A percentile compares a stretch with the other conserved stretches of the same genome.
Evolutionary conservation across 2,329 filamentous ascomycete species (phyloP).

Genomic region (Pseudopyricularia cyperi): DNA sequence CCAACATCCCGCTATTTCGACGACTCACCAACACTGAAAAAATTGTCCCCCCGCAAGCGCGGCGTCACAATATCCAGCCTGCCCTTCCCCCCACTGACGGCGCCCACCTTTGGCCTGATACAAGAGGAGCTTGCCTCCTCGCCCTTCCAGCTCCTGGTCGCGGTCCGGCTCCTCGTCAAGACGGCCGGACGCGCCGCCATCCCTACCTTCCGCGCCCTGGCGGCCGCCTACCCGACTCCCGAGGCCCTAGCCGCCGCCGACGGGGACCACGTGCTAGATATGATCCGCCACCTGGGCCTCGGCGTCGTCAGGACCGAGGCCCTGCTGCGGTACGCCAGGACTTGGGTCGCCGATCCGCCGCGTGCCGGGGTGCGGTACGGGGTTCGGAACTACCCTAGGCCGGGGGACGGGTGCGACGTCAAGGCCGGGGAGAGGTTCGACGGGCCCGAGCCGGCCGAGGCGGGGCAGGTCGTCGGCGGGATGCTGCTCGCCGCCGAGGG

Average conservation of each 20-base stretch:
- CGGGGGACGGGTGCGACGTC: conserved; percentile 16
- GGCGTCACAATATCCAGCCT: conserved; percentile 33
- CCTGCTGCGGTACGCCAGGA: conserved; percentile 56
- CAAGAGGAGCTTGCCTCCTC: conserved; percentile 67
- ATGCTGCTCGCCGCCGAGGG: conserved; percentile 13
- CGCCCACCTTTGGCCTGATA: conserved; percentile 59
- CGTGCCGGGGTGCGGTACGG: conserved; percentile 37
- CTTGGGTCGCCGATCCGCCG: conserved; percentile 55
- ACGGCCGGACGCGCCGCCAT: conserved; percentile 64
- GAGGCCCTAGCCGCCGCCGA: conserved; percentile 32
- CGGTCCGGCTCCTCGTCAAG: conserved; percentile 73
- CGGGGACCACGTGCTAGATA: conserved; percentile 38
- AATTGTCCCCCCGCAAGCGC: neutral
- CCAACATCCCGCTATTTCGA: conserved; percentile 21
- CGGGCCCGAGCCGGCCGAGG: no score
- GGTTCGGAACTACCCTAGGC: conserved; percentile 31
- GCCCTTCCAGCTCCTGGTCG: conserved; percentile 70
- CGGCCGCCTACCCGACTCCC: conserved; percentile 55
- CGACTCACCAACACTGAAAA: conserved; percentile 3
- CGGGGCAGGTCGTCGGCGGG: conserved; percentile 1
- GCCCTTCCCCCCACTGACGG: conserved; percentile 54
- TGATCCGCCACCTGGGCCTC: conserved; percentile 61
- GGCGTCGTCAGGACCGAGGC: conserved; percentile 52
- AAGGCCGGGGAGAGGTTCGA: conserved; percentile 14
- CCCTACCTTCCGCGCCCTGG: conserved; percentile 59